Conservation (phyloP, 805 yeast species). For the Yarrowia porcina region DNA sequence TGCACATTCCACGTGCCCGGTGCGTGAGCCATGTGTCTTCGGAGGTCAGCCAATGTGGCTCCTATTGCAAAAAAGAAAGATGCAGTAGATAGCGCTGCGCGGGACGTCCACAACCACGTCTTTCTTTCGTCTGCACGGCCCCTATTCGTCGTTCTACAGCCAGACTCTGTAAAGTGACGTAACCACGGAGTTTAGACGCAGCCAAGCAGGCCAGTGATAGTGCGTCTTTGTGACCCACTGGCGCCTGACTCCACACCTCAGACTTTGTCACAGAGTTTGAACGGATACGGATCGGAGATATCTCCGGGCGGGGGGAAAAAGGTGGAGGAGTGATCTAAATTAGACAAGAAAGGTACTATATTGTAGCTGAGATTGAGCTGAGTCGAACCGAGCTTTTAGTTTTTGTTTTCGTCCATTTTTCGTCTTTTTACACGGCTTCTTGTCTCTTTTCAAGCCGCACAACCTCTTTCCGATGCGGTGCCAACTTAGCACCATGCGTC, state of each 20-base stretch:
- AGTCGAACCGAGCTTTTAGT: too few relatives aligned
- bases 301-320: not conserved
- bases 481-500: not conserved
- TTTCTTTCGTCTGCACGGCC: too few relatives aligned
- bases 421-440: not conserved
- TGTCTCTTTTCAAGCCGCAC: not conserved
- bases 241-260: slow-evolving; percentile 9
- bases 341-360: too few relatives aligned
- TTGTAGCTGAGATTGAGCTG: too few relatives aligned
- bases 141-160: too few relatives aligned
- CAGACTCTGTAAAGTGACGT: not conserved
- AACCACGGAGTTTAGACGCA: not conserved
- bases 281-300: slow-evolving; percentile 19
- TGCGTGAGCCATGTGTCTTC: not conserved
- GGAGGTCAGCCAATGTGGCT: too few relatives aligned
- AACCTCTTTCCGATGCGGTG: not conserved
- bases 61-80: too few relatives aligned
- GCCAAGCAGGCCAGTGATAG: not conserved
- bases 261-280: not conserved
- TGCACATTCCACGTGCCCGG: not conserved
- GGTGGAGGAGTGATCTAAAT: not conserved
- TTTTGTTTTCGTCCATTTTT: not conserved
- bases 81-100: too few relatives aligned
- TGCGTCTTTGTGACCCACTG: slow-evolving; percentile 8
- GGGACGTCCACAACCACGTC: too few relatives aligned